Percentiles rank a stretch among this genome's conserved stretches.
These are phyloP conservation scores for Penicillium hesseltinei DNA, from an alignment of 2,329 filamentous ascomycete genomes.

Conservation along the genomic window DNA sequence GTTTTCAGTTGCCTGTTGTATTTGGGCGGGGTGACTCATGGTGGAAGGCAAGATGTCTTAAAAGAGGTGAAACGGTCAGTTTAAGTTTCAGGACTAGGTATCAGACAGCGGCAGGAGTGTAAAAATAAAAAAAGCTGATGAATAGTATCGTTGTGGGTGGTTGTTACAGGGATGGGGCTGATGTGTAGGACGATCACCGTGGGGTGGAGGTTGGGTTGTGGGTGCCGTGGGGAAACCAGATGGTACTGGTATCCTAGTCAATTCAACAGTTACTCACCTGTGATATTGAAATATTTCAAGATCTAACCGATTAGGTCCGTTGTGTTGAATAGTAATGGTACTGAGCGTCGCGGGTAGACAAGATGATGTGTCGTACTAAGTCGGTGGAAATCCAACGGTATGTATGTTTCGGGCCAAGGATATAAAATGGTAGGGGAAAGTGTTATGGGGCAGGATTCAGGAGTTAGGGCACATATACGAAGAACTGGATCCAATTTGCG, in stretches of 20 bases:
- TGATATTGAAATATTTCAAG: background rate
- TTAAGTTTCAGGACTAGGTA: background rate
- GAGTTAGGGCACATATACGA: slow-evolving; percentile 12
- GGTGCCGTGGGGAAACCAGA: background rate
- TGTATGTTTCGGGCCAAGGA: background rate
- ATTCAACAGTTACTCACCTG: slow-evolving; percentile 12
- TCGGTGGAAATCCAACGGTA: background rate
- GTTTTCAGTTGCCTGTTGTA: slow-evolving; percentile 18
- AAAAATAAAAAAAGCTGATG: too few relatives aligned
- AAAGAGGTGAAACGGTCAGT: slow-evolving; percentile 1
- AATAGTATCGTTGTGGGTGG: background rate
- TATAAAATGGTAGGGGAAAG: slow-evolving; percentile 5
- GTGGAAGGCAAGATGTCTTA: slow-evolving; percentile 8
- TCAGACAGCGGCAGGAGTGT: background rate
- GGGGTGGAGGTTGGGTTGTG: background rate
- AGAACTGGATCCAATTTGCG: background rate
- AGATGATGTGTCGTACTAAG: slow-evolving; percentile 4
- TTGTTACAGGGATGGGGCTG: background rate
- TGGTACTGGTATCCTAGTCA: background rate
- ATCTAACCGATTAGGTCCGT: background rate
- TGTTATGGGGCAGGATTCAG: slow-evolving; percentile 12
- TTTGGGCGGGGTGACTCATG: slow-evolving; percentile 20
- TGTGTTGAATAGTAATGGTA: slow-evolving; percentile 3
- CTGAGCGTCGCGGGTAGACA: background rate
- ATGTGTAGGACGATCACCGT: background rate